phyloP scores from a whole-genome alignment of 2,329 filamentous ascomycete genomes.

The Pseudocercospora vitis region DNA sequence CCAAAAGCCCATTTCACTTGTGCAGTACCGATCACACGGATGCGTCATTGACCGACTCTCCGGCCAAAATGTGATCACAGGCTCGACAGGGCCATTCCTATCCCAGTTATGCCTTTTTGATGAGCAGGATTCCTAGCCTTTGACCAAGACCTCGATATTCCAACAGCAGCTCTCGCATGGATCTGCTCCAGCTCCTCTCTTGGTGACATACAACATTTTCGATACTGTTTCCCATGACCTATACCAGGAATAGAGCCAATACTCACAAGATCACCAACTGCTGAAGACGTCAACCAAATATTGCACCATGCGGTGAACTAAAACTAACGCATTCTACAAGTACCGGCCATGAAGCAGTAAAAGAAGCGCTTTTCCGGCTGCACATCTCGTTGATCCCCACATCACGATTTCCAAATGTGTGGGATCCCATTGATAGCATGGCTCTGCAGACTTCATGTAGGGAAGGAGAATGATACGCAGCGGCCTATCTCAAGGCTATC shows the following conservation, averaged over 20 bases:
- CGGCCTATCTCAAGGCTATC: neutral
- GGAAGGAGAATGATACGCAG: neutral
- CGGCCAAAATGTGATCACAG: too few species aligned
- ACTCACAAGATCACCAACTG: neutral
- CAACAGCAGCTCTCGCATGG: neutral
- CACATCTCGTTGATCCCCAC: neutral
- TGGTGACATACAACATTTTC: too few species aligned
- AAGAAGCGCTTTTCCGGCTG: neutral
- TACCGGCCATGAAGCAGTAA: neutral
- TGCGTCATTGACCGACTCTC: too few species aligned
- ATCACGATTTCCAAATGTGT: neutral
- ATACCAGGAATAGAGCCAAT: neutral
- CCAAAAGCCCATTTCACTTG: too few species aligned
- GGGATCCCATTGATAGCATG: constrained; percentile 3
- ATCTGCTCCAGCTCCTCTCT: neutral
- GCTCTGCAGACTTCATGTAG: neutral
- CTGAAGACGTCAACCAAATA: neutral
- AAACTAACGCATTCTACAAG: neutral
- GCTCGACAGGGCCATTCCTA: neutral
- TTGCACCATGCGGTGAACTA: neutral
- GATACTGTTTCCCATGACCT: neutral
- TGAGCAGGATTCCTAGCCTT: neutral
- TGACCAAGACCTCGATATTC: constrained; percentile 1
- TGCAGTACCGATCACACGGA: too few species aligned
- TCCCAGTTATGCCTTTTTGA: neutral